Evolutionary conservation across 805 yeast species (phyloP).

Genomic region (Candida khao-thaluensis): DNA sequence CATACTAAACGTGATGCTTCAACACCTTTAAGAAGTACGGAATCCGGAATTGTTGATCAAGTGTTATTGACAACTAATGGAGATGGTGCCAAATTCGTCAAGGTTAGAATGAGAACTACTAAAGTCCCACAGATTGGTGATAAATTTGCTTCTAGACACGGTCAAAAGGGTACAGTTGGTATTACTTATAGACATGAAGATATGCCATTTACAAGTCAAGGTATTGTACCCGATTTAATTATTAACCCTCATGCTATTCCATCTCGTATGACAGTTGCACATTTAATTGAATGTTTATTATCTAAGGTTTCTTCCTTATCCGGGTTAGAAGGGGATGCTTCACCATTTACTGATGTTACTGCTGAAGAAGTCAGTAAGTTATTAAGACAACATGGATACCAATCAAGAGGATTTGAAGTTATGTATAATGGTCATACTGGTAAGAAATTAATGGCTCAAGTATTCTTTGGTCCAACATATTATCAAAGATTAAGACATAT

Average conservation of each 20-base stretch:
- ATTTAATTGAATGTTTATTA: constrained; percentile 95
- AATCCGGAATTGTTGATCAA: constrained; percentile 97
- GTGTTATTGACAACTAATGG: constrained; percentile 95
- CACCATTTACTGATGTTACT: constrained; percentile 97
- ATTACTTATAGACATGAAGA: constrained; percentile 97
- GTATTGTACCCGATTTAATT: constrained; percentile 94
- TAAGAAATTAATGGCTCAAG: constrained; percentile 95
- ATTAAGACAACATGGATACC: constrained; percentile 93
- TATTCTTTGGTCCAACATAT: constrained; percentile 99
- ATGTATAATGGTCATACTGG: constrained; percentile 99
- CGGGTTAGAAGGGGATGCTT: constrained; percentile 98
- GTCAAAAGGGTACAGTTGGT: constrained; percentile 99
- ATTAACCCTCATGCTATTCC: constrained; percentile 99
- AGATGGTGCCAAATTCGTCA: constrained; percentile 96
- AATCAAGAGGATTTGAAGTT: constrained; percentile 97
- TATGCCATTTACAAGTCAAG: constrained; percentile 96
- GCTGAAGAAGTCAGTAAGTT: constrained; percentile 94
- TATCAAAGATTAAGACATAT: constrained; percentile 98
- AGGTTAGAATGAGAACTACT: constrained; percentile 98
- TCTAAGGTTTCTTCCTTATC: constrained; percentile 92
- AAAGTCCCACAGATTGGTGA: constrained; percentile 99
- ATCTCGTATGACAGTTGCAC: constrained; percentile 99
- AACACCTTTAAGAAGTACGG: constrained; percentile 94
- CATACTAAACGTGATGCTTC: constrained; percentile 99
- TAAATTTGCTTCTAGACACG: constrained; percentile 98